Evolutionary conservation across 345 rosid species (phyloP), one percentile per base, ranked within the genome.

Genomic region (Gossypium mustelinum): DNA sequence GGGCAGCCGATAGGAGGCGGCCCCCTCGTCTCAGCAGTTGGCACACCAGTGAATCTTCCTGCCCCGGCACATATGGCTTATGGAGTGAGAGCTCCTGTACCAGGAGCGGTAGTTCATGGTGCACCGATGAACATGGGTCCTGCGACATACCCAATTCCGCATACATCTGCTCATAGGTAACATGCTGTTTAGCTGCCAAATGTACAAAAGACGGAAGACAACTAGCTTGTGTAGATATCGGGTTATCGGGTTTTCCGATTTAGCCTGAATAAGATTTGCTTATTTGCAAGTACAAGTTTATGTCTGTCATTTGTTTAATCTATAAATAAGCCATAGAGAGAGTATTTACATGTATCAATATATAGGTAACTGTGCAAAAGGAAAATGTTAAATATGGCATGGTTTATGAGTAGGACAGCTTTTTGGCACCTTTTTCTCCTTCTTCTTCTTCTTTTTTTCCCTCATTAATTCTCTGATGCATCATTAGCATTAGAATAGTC

Each of bases 1-100:
- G 97, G 95, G 74, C 98, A 92, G 70, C 97, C 97, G 1, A 81
- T 94, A 55, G 90, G 88, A 77, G 92, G 98, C 22, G 92, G 98
- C 41, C 90, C 93, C 51, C 79, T 92, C 56, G 92, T 88, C 3
- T 85, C 98, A 56, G 94, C 97, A n/a, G 94, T 94, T 50, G 98
- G 98, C 64, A 94, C 95, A 14, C 97, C 97, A 0, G 94, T 92
- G 81, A 94, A 85, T 79, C 94, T 94, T 76, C 84, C 97, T 13
- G 77, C 85, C 54, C 85, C 92, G 18, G 78, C 88, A 68, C 97
- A 88, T 83, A 82, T 94, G 84, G 87, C 92, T 50, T 94, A 82
- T 57, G 95, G 97, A 14, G 89, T 90, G 55, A 81, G 93, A 82
- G 88, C 89, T 73, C 87, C 92, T 12, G 86, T 87, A 18, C 86